Percentiles rank a stretch among this genome's conserved stretches.
Conservation (phyloP, 495 filamentous ascomycete genomes). For the Chaetomium cochliodes region DNA sequence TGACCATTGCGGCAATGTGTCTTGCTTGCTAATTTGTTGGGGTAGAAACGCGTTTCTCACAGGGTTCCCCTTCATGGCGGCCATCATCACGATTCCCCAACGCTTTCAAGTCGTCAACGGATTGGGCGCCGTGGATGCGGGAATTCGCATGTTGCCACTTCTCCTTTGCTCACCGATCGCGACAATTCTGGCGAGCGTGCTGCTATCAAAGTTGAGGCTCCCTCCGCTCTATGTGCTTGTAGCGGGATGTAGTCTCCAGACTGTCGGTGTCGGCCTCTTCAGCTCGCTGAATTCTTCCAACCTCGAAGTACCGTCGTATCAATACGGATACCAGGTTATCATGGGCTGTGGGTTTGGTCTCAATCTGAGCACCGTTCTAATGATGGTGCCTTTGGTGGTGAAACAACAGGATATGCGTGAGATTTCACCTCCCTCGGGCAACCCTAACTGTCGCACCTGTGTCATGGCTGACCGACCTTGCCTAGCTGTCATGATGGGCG, state of each 20-base stretch:
- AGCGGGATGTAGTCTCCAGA: constrained; percentile 43
- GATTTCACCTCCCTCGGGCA: constrained; percentile 10
- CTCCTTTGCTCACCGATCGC: constrained; percentile 41
- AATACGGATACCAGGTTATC: constrained; percentile 48
- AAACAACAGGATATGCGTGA: constrained; percentile 45
- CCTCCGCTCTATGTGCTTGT: constrained; percentile 49
- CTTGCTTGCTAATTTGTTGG: background rate
- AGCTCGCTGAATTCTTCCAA: constrained; percentile 38
- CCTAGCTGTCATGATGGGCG: constrained; percentile 38
- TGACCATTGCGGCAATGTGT: background rate
- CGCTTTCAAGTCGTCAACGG: constrained; percentile 33
- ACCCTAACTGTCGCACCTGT: background rate
- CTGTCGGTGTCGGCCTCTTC: constrained; percentile 47
- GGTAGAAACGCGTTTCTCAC: constrained; percentile 29
- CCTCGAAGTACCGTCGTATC: constrained; percentile 30
- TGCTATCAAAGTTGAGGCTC: constrained; percentile 38
- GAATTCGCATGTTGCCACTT: constrained; percentile 44
- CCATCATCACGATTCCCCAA: constrained; percentile 35
- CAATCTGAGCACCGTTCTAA: constrained; percentile 40
- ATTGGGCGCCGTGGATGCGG: constrained; percentile 26
- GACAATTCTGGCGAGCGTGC: constrained; percentile 38
- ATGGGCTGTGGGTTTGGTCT: constrained; percentile 50
- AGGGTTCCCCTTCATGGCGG: constrained; percentile 35
- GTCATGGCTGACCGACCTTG: background rate
- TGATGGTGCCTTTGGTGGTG: constrained; percentile 44